These are phyloP conservation scores for Penstemon newberryi DNA, from an alignment of 257 asterid genomes.

Conservation along the genomic window DNA sequence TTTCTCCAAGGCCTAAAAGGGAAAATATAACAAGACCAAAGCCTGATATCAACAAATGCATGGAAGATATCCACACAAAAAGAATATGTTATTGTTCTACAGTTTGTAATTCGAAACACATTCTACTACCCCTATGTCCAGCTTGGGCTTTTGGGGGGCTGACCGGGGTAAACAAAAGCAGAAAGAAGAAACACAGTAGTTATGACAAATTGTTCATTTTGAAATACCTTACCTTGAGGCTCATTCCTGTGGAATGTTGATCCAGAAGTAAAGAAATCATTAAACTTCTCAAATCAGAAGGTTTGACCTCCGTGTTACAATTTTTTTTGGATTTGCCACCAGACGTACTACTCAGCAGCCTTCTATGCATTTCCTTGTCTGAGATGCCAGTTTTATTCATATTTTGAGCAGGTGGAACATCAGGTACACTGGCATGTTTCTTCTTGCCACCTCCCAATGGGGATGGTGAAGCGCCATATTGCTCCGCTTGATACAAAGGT, in stretches of 20 bases:
- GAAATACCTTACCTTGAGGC: constrained; percentile 60
- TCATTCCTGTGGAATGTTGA: constrained; percentile 76
- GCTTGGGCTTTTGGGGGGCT: neutral
- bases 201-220: constrained; percentile 24
- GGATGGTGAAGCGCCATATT: constrained; percentile 53
- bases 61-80: constrained; percentile 20
- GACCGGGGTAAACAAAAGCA: neutral
- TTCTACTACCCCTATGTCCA: constrained; percentile 4
- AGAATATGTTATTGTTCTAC: neutral
- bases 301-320: constrained; percentile 42
- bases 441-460: constrained; percentile 59
- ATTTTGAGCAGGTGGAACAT: constrained; percentile 43
- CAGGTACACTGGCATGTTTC: constrained; percentile 47
- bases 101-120: constrained; percentile 16
- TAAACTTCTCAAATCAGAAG: constrained; percentile 66
- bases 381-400: constrained; percentile 42
- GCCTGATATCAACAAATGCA: constrained; percentile 18
- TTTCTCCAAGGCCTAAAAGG: constrained; percentile 78
- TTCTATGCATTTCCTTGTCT: constrained; percentile 55
- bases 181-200: constrained; percentile 17
- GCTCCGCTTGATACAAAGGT: constrained; percentile 68
- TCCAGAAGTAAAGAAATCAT: constrained; percentile 69
- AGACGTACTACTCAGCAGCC: constrained; percentile 39
- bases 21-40: constrained; percentile 25
- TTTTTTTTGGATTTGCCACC: constrained; percentile 51